Percentiles rank a stretch among this genome's conserved stretches.
Conservation (phyloP, 306 rosid genomes). For the Styphnolobium japonicum region DNA sequence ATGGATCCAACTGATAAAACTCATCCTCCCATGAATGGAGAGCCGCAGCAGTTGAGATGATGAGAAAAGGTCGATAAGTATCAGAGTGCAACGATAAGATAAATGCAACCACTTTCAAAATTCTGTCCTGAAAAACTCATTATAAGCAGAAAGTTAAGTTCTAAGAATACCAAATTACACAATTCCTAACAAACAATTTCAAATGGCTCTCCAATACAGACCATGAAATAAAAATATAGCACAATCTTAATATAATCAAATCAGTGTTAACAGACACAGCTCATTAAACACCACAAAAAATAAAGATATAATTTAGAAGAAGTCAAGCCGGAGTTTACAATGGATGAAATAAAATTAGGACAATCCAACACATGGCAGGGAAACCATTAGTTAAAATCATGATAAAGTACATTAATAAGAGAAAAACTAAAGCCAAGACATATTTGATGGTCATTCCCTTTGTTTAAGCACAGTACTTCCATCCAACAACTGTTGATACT, state of each 20-base stretch:
- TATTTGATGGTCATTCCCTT: background rate
- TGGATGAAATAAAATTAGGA: background rate
- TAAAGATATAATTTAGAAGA: background rate
- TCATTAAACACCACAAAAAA: background rate
- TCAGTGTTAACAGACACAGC: background rate
- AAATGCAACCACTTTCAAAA: conserved; percentile 46
- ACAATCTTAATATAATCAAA: background rate
- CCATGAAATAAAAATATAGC: background rate
- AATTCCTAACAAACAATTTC: background rate
- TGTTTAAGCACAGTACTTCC: background rate
- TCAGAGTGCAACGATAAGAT: conserved; percentile 49
- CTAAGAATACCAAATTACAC: background rate
- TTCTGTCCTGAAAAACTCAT: conserved; percentile 51
- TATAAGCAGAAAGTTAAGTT: background rate
- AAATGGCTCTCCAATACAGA: background rate
- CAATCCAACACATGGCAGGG: background rate
- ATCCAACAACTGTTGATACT: background rate
- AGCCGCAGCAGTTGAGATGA: conserved; percentile 53
- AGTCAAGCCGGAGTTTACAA: background rate
- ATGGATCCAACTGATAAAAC: conserved; percentile 48
- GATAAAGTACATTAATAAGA: background rate
- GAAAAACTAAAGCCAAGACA: background rate
- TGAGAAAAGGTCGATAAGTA: conserved; percentile 51
- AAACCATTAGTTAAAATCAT: background rate
- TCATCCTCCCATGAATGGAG: conserved; percentile 53